A percentile compares a stretch with the other conserved stretches of the same genome.
Conservation (phyloP, 1,284 basidiomycete species). For the Neonothopanus nambi region DNA sequence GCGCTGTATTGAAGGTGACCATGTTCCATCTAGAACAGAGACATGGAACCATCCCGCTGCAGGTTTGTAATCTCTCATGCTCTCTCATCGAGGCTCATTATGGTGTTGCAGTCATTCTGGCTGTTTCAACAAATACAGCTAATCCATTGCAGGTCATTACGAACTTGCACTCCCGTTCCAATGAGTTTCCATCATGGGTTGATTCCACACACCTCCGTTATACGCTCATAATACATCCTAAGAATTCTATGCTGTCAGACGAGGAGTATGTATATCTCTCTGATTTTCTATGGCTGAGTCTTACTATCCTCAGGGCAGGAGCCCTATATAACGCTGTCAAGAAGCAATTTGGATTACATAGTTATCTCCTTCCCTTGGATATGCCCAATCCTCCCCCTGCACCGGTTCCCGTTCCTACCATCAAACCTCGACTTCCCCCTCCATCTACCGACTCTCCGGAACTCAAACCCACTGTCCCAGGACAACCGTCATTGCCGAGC, state of each 20-base stretch:
- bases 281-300: conserved; percentile 14
- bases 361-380: conserved; percentile 62
- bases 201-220: conserved; percentile 68
- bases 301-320: conserved; percentile 50
- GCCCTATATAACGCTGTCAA: conserved; percentile 80
- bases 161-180: conserved; percentile 59
- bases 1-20: conserved; percentile 73
- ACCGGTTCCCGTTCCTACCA: conserved; percentile 63
- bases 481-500: conserved; percentile 19
- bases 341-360: conserved; percentile 78
- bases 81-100: conserved; percentile 16
- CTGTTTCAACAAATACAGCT: conserved; percentile 72
- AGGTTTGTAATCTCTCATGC: conserved; percentile 43
- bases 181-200: conserved; percentile 77
- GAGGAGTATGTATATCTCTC: conserved; percentile 67
- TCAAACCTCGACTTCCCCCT: conserved; percentile 66
- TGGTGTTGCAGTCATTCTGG: conserved; percentile 63
- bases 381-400: conserved; percentile 61
- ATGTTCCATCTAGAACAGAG: conserved; percentile 65
- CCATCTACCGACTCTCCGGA: conserved; percentile 32
- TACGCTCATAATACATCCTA: conserved; percentile 74
- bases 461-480: conserved; percentile 26
- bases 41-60: conserved; percentile 84
- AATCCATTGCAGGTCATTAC: conserved; percentile 79
- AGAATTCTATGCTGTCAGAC: conserved; percentile 65